Evolutionary conservation across 768 basidiomycete genomes (phyloP), one percentile per base, ranked within the genome.

Genomic region (Mycena chlorophos): DNA sequence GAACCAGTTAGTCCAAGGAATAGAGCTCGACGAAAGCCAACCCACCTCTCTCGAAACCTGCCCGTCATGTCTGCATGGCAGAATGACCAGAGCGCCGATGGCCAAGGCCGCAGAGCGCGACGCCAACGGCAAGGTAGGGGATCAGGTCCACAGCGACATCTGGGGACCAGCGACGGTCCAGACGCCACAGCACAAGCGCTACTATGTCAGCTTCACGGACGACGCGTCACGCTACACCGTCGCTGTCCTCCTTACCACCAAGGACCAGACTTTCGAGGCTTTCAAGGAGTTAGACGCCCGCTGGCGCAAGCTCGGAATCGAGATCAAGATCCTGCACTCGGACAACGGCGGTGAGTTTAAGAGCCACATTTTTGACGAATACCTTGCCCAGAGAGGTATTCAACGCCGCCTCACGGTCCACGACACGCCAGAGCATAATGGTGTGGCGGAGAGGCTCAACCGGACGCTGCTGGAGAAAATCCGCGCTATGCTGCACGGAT

Each of bases 371-470:
- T 69, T 73, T 23, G 60, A 52, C 8, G n/a, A 43, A 0, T 61
- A 62, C 23, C 60, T 72, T 1, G 49, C 57, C 1, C 34, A 51
- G 1, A 49, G 63, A 20, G 69, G 69, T 0, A 68, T 58, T 0
- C 49, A 37, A 4, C 65, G 54, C 0, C 48, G 55, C 10, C 55
- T 64, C 22, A 71, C 69, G 23, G 60, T 62, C 2, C 69, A 66
- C 5, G 52, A 69, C 28, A 68, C 62, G 0, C 70, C 71, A 1
- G 62, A 75, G 37, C 67, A 76, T 52, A 76, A 76, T 54, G 71
- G 76, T 4, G 58, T 77, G 4, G 71, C 74, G 0, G 75, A 79
- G 56, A 51, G 69, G 3, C 62, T 70, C 16, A 77, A 73, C 38
- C 57, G 71, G 3, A 69, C 64, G 0, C 40, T 72, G 2, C 16